Evolutionary conservation across 441 rosid genomes (phyloP).

Genomic region (Croton setiger): DNA sequence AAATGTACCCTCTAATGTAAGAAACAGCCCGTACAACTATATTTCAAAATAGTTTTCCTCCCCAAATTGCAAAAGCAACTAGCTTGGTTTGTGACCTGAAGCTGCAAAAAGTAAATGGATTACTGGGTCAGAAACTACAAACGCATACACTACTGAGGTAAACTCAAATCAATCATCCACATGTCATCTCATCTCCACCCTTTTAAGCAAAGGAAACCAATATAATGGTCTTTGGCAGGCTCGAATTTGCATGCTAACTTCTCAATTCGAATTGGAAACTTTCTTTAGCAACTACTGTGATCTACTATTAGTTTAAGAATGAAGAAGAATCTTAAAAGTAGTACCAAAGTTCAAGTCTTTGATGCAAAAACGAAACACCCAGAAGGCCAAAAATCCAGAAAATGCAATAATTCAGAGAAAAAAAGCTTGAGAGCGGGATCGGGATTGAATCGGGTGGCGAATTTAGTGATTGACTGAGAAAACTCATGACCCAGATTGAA

Average conservation of each 20-base stretch:
- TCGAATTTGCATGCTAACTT: constrained; percentile 74
- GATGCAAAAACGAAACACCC: constrained; percentile 17
- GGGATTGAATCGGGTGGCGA: no score
- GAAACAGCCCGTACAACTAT: constrained; percentile 32
- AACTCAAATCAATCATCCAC: constrained; percentile 1
- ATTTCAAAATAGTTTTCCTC: constrained; percentile 37
- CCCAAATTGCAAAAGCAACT: constrained; percentile 32
- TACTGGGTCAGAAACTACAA: background rate
- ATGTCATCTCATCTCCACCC: background rate
- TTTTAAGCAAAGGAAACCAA: constrained; percentile 55
- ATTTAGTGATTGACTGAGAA: no score
- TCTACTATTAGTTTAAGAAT: background rate
- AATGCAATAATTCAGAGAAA: no score
- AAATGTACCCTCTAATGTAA: constrained; percentile 47
- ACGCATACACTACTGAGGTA: background rate
- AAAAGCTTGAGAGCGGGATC: no score
- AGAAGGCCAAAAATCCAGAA: constrained; percentile 25
- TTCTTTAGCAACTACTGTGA: constrained; percentile 8
- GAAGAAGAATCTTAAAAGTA: background rate
- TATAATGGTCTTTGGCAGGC: constrained; percentile 58
- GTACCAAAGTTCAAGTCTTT: constrained; percentile 2
- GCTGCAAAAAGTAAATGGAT: constrained; percentile 27
- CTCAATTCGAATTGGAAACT: constrained; percentile 48
- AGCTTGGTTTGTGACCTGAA: constrained; percentile 33
- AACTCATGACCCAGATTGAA: no score